Evolutionary conservation across 345 rosid genomes (phyloP), one percentile per base, ranked within the genome.

Genomic region (Litchi chinensis): DNA sequence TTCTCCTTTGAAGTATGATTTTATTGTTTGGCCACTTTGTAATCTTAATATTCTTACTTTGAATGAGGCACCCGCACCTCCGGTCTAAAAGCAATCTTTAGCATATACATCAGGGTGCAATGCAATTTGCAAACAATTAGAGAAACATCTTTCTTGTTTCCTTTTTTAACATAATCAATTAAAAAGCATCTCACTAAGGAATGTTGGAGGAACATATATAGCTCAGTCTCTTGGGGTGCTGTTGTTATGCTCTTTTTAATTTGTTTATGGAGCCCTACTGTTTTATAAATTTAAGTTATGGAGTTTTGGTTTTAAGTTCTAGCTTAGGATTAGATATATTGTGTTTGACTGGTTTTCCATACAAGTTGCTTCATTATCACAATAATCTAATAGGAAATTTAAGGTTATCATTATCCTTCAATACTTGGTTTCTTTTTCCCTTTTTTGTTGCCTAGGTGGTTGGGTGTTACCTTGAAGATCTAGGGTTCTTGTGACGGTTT

Each of bases 11-110:
- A 37, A 44, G 65, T 39, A 54, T 28, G 21, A n/a, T 67, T 39
- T 41, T 67, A 67, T 40, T 67, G 71, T 39, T 9, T 68, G 71
- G 71, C 28, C 28, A n/a, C 71, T 43, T 68, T 21, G 11, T 28
- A 52, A 18, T n/a, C 6, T 26, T 26, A 13, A 48, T 48, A 32
- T 12, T 22, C 13, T n/a, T n/a, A n/a, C 54, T 9, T 9, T n/a
- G 8, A 68, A 12, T 71, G 24, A 71, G 74, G 32, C 10, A 52
- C 13, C 52, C 26, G 16, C 21, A 52, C 22, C 52, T 71, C 8
- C 9, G 6, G 13, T 71, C 21, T 52, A 71, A 52, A 50, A 46
- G 6, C 68, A 1, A 7, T 46, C 5, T 46, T 52, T 52, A 52
- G 16, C n/a, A n/a, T 4, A 54, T 54, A 54, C n/a, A 54, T 54